Evolutionary conservation across 768 basidiomycete genomes (phyloP).

Genomic region (Zangia roseola): DNA sequence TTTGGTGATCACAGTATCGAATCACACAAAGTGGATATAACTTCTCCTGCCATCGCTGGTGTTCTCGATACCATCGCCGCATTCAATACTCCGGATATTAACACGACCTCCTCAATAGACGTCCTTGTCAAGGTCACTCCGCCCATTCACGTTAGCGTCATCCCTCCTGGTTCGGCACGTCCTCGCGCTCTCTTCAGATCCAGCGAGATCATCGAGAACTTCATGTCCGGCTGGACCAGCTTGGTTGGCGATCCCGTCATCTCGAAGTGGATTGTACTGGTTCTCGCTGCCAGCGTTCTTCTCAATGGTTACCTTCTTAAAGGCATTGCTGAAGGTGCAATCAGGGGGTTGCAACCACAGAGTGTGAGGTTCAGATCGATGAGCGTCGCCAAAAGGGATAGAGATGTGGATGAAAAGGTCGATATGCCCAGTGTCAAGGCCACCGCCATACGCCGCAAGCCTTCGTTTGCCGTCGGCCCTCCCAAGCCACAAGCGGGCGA

Average conservation of each 20-base stretch:
- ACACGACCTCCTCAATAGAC: slow-evolving; percentile 30
- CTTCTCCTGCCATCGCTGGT: slow-evolving; percentile 54
- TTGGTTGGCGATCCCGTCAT: slow-evolving; percentile 94
- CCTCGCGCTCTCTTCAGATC: slow-evolving; percentile 36
- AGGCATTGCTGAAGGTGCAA: slow-evolving; percentile 65
- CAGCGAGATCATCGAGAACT: slow-evolving; percentile 68
- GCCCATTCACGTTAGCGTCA: slow-evolving; percentile 54
- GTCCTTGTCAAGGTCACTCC: slow-evolving; percentile 62
- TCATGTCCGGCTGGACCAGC: slow-evolving; percentile 87
- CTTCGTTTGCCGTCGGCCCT: slow-evolving; percentile 28
- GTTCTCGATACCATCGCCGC: slow-evolving; percentile 58
- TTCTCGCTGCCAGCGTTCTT: slow-evolving; percentile 80
- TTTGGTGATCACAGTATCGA: slow-evolving; percentile 18
- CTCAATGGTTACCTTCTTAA: slow-evolving; percentile 94
- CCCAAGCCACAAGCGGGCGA: slow-evolving; percentile 17
- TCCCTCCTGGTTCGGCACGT: slow-evolving; percentile 33
- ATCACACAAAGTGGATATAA: slow-evolving; percentile 66
- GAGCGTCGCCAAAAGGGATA: slow-evolving; percentile 18
- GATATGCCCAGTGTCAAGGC: slow-evolving; percentile 13
- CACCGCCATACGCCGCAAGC: slow-evolving; percentile 13
- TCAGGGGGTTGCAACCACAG: slow-evolving; percentile 31
- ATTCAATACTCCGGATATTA: slow-evolving; percentile 17
- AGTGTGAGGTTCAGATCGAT: slow-evolving; percentile 30
- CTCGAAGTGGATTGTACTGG: slow-evolving; percentile 91
- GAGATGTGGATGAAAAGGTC: slow-evolving; percentile 21